Evolutionary conservation across 116 monocot species (phyloP).

Genomic region (Cymodocea nodosa): DNA sequence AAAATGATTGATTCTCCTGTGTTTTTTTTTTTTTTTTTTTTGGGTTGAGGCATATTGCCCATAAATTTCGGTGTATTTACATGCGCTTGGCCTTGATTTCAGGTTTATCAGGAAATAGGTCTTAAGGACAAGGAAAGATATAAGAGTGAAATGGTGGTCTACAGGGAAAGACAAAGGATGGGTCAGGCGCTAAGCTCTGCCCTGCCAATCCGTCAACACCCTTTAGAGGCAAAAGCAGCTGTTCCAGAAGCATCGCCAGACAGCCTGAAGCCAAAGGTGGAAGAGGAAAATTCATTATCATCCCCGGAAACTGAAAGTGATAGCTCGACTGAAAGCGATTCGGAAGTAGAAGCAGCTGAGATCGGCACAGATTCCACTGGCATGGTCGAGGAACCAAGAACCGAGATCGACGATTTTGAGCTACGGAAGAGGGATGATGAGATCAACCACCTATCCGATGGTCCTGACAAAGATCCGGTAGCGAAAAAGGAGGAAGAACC

Average conservation of each 20-base stretch:
- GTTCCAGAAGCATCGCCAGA: not conserved
- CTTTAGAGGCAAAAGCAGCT: conserved; percentile 13
- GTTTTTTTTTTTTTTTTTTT: too few relatives aligned
- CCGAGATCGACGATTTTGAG: conserved; percentile 38
- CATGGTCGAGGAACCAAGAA: conserved; percentile 13
- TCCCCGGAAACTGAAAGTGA: conserved; percentile 16
- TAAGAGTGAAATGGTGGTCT: conserved; percentile 55
- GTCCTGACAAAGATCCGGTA: not conserved
- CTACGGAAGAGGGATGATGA: conserved; percentile 24
- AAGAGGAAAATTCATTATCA: conserved; percentile 21
- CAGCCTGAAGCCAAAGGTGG: conserved; percentile 6
- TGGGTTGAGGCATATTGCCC: not conserved
- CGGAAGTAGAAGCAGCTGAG: conserved; percentile 6
- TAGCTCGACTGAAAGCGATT: conserved; percentile 26
- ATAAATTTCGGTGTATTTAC: not conserved
- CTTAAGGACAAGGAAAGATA: conserved; percentile 86
- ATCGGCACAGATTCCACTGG: conserved; percentile 15
- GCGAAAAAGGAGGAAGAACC: not conserved
- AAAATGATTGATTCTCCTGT: not conserved
- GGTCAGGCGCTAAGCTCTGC: conserved; percentile 43
- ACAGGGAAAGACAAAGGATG: conserved; percentile 40
- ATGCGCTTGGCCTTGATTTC: conserved; percentile 9
- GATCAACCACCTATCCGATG: not conserved
- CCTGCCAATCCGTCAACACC: conserved; percentile 65
- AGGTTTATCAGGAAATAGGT: conserved; percentile 95